Conservation (phyloP, 1,139 yeast genomes). For the Saccharomyces pastorianus region DNA sequence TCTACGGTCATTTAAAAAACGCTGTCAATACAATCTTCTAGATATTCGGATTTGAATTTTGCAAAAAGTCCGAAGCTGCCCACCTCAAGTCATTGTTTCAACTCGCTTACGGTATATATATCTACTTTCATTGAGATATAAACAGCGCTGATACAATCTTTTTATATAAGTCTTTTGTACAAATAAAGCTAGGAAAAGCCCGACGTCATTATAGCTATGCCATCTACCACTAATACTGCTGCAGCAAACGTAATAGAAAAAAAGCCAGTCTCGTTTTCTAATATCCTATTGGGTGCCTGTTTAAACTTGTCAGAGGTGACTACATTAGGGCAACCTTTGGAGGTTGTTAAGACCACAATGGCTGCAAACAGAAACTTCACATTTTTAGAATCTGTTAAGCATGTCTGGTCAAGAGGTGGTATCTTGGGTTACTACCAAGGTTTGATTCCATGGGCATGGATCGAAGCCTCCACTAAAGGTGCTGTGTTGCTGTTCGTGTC, state of each 20-base stretch:
- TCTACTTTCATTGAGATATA: background rate
- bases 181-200: background rate
- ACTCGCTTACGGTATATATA: background rate
- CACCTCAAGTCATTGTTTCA: background rate
- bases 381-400: constrained; percentile 57
- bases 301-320: constrained; percentile 88
- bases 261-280: constrained; percentile 82
- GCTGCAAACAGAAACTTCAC: constrained; percentile 83
- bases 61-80: background rate
- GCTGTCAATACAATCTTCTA: background rate
- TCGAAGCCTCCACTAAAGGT: constrained; percentile 98
- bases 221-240: constrained; percentile 1
- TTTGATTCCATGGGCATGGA: constrained; percentile 98
- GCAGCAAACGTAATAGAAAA: constrained; percentile 36
- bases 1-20: background rate
- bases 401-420: constrained; percentile 93
- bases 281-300: constrained; percentile 89
- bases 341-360: constrained; percentile 94
- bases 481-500: constrained; percentile 92
- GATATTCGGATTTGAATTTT: background rate
- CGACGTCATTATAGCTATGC: background rate
- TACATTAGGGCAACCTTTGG: constrained; percentile 92
- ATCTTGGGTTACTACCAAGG: constrained; percentile 90
- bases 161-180: background rate
- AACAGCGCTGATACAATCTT: background rate